Percentiles rank a stretch among this genome's conserved stretches.
Conservation (phyloP, 257 asterid species). For the Lycium ferocissimum region DNA sequence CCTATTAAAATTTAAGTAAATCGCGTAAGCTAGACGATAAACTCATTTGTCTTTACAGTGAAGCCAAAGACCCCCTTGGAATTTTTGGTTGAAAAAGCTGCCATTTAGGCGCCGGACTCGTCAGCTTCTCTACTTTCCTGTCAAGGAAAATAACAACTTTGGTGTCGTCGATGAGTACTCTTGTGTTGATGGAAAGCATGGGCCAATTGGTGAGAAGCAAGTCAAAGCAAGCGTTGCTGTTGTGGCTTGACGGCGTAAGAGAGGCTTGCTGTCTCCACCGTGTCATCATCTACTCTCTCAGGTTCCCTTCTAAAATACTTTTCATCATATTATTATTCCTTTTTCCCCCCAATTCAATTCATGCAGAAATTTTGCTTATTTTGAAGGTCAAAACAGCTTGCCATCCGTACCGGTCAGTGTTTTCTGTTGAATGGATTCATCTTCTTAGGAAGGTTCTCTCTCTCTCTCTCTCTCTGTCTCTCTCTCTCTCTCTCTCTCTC, state of each 20-base stretch:
- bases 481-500: not conserved
- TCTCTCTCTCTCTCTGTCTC: not conserved
- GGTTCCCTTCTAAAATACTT: constrained; percentile 44
- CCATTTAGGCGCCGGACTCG: too few species aligned
- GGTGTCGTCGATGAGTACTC: not conserved
- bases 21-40: too few species aligned
- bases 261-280: constrained; percentile 97
- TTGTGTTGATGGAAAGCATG: constrained; percentile 36
- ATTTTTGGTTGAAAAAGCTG: too few species aligned
- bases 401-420: constrained; percentile 92
- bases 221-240: constrained; percentile 66
- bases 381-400: constrained; percentile 82
- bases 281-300: constrained; percentile 70
- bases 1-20: too few species aligned
- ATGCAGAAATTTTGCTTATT: not conserved
- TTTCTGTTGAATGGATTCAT: constrained; percentile 90
- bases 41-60: too few species aligned
- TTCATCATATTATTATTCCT: not conserved
- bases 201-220: constrained; percentile 42
- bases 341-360: not conserved
- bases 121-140: not conserved
- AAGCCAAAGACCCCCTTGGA: too few species aligned
- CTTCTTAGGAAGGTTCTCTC: constrained; percentile 82
- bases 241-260: constrained; percentile 85
- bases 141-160: not conserved